Conservation (phyloP, 2,329 filamentous ascomycete genomes). For the Truncatella angustata region DNA sequence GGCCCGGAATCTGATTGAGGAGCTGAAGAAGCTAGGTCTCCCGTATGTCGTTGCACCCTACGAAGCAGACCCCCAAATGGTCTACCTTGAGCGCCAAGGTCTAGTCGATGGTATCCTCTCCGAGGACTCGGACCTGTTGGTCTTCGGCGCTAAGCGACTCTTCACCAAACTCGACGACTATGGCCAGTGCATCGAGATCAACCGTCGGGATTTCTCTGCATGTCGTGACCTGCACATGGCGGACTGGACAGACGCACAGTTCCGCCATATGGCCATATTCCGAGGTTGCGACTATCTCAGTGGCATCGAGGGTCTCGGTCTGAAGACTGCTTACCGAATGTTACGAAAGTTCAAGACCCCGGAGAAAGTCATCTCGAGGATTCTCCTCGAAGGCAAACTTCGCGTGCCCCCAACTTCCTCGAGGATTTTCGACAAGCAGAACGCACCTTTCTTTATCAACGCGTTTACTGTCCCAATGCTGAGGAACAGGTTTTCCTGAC, state of each 20-base stretch:
- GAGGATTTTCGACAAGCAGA: constrained; percentile 81
- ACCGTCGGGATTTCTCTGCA: constrained; percentile 81
- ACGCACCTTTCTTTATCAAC: constrained; percentile 88
- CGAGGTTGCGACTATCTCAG: constrained; percentile 96
- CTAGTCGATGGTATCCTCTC: constrained; percentile 86
- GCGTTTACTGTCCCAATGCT: constrained; percentile 81
- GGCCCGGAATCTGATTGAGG: constrained; percentile 88
- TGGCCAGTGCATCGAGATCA: constrained; percentile 89
- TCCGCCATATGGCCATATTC: constrained; percentile 92
- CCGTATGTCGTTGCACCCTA: constrained; percentile 94
- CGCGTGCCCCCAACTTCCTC: constrained; percentile 79
- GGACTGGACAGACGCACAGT: constrained; percentile 89
- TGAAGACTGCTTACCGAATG: constrained; percentile 91
- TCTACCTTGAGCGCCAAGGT: constrained; percentile 85
- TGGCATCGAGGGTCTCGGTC: constrained; percentile 78
- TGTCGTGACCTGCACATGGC: constrained; percentile 85
- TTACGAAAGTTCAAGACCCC: constrained; percentile 87
- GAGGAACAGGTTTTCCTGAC: constrained; percentile 75
- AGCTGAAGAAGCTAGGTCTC: constrained; percentile 76
- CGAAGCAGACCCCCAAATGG: constrained; percentile 95
- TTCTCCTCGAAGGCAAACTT: constrained; percentile 87
- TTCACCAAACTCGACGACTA: constrained; percentile 94
- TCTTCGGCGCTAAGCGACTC: constrained; percentile 88
- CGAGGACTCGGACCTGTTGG: constrained; percentile 92
- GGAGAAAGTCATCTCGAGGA: constrained; percentile 75